These are phyloP conservation scores for Lentinula sp. DNA, from an alignment of 768 basidiomycete species.

Conservation along the genomic window DNA sequence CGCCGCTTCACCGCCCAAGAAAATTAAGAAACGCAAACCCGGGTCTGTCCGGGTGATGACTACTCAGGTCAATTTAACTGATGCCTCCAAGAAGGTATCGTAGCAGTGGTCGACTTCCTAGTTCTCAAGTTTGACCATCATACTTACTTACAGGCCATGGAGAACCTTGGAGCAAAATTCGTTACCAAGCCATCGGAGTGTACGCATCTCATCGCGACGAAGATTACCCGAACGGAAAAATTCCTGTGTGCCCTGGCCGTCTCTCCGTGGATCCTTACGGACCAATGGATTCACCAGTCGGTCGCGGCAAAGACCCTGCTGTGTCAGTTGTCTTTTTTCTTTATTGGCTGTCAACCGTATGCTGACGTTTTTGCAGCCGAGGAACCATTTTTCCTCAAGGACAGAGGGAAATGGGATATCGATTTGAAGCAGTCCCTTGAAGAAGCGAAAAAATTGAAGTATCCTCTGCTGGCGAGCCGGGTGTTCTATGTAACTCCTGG, in stretches of 20 bases:
- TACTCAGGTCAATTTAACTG: conserved; percentile 55
- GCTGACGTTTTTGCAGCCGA: conserved; percentile 43
- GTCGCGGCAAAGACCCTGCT: conserved; percentile 51
- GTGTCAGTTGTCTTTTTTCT: conserved; percentile 37
- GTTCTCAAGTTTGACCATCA: not conserved
- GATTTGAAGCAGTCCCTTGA: conserved; percentile 53
- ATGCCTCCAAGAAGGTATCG: conserved; percentile 56
- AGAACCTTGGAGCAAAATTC: conserved; percentile 60
- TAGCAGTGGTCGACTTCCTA: not conserved
- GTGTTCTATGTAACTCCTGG: conserved; percentile 73
- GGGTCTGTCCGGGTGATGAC: conserved; percentile 49
- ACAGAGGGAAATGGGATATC: conserved; percentile 59
- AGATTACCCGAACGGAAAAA: conserved; percentile 80
- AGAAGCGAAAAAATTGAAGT: conserved; percentile 46
- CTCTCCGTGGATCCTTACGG: conserved; percentile 56
- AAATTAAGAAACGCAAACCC: conserved; percentile 1
- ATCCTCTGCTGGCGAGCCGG: conserved; percentile 55
- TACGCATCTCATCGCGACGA: conserved; percentile 71
- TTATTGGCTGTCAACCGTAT: not conserved
- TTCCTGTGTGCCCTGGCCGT: conserved; percentile 71
- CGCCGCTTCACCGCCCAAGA: not conserved
- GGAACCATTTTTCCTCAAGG: conserved; percentile 49
- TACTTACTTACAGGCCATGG: conserved; percentile 38
- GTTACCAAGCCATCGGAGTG: conserved; percentile 58
- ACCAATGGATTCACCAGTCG: conserved; percentile 63